These are phyloP conservation scores for Condylostoma magnum DNA, from an alignment of 169 alveolate genomes.

Conservation along the genomic window DNA sequence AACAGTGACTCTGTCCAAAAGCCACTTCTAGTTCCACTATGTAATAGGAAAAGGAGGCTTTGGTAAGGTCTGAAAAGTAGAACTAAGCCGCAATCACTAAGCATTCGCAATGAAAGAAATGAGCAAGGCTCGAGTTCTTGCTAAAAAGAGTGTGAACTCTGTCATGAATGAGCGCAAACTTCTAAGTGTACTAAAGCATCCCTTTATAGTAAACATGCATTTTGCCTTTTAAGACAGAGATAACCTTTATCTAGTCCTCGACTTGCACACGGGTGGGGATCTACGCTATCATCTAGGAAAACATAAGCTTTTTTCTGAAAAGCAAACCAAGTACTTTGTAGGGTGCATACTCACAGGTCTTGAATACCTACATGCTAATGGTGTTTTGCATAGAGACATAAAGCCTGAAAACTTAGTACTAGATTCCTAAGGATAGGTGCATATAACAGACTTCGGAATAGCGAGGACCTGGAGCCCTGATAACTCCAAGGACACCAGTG, in stretches of 20 bases:
- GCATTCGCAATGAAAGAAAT: conserved; percentile 77
- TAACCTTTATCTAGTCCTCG: conserved; percentile 68
- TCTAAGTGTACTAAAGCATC: conserved; percentile 47
- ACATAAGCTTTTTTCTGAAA: conserved; percentile 28
- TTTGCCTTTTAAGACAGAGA: conserved; percentile 47
- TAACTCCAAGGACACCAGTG: conserved; percentile 67
- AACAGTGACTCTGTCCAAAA: conserved; percentile 29
- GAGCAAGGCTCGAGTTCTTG: conserved; percentile 46
- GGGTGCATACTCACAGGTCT: conserved; percentile 65
- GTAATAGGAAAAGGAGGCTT: conserved; percentile 82
- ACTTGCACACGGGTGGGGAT: conserved; percentile 65
- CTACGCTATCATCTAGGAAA: conserved; percentile 47
- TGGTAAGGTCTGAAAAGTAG: conserved; percentile 83
- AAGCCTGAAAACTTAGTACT: conserved; percentile 81
- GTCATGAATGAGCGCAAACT: conserved; percentile 67
- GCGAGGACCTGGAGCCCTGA: conserved; percentile 62
- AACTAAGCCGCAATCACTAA: conserved; percentile 54
- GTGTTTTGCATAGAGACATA: conserved; percentile 73
- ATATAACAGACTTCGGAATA: conserved; percentile 68
- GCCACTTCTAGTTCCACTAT: conserved; percentile 52
- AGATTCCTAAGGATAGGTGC: conserved; percentile 73
- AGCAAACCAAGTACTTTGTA: conserved; percentile 39
- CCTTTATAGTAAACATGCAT: conserved; percentile 26
- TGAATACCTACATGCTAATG: conserved; percentile 74
- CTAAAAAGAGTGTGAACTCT: conserved; percentile 59